phyloP scores from a whole-genome alignment of 768 basidiomycete species.

The Russula earlei region DNA sequence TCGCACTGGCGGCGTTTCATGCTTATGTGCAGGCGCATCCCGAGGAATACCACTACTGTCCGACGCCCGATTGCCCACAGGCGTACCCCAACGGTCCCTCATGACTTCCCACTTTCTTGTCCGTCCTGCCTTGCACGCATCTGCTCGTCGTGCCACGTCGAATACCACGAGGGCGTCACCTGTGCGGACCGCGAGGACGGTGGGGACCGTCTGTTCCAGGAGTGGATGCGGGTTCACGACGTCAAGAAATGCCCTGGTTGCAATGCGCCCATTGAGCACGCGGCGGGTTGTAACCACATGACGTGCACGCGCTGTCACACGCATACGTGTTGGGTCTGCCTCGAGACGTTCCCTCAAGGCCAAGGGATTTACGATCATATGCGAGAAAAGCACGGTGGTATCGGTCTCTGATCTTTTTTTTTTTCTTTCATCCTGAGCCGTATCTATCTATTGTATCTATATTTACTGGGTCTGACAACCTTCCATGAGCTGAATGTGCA shows the following conservation, averaged over 20 bases:
- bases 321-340: constrained; percentile 76
- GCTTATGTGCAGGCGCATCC: constrained; percentile 50
- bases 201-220: constrained; percentile 45
- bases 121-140: constrained; percentile 64
- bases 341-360: constrained; percentile 57
- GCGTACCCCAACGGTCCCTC: constrained; percentile 52
- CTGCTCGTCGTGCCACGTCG: constrained; percentile 50
- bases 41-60: constrained; percentile 62
- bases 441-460: not conserved
- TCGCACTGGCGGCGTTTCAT: constrained; percentile 53
- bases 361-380: constrained; percentile 75
- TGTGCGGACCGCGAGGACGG: constrained; percentile 49
- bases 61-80: constrained; percentile 69
- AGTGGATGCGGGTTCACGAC: constrained; percentile 53
- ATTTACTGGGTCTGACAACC: too few relatives aligned
- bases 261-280: constrained; percentile 58
- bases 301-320: constrained; percentile 65
- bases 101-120: constrained; percentile 50
- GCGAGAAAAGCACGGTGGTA: constrained; percentile 52
- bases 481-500: too few relatives aligned
- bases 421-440: not conserved
- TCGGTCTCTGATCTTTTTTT: constrained; percentile 13
- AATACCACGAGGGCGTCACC: constrained; percentile 56
- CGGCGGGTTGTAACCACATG: constrained; percentile 77
- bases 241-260: constrained; percentile 73